Conservation (phyloP, 176 grass and related monocot genomes). For the Cenchrus fungigraminus region DNA sequence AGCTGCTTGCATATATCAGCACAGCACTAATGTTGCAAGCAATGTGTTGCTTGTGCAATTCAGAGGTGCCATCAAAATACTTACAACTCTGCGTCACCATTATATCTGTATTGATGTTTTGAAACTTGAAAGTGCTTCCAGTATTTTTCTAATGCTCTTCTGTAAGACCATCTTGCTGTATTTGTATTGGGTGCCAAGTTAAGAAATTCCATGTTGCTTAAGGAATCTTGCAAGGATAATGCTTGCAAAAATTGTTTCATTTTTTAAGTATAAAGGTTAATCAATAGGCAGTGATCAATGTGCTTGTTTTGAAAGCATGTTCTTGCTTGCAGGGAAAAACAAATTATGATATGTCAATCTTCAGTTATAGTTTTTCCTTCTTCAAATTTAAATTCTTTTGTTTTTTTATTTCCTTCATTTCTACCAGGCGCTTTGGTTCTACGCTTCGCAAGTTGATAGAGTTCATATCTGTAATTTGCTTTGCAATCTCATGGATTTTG, state of each 20-base stretch:
- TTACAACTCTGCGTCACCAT: not conserved
- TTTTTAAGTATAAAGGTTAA: not conserved
- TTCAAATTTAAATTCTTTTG: not conserved
- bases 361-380: conserved; percentile 12
- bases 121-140: conserved; percentile 34
- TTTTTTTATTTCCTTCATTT: not conserved
- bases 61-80: not conserved
- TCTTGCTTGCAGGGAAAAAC: conserved; percentile 17
- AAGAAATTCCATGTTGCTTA: not conserved
- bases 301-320: conserved; percentile 1
- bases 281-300: not conserved
- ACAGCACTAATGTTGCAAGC: conserved; percentile 6
- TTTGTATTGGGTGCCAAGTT: conserved; percentile 2
- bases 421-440: conserved; percentile 23
- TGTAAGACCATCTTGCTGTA: not conserved
- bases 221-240: conserved; percentile 5
- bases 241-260: not conserved
- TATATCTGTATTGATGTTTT: not conserved
- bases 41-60: conserved; percentile 12
- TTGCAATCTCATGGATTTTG: conserved; percentile 11
- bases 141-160: not conserved
- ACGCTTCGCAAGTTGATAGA: not conserved
- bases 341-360: not conserved
- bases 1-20: not conserved
- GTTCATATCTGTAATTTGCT: not conserved